Base-by-base conservation (phyloP, 2,329 filamentous ascomycete species). In the Calonectria honghensis region DNA sequence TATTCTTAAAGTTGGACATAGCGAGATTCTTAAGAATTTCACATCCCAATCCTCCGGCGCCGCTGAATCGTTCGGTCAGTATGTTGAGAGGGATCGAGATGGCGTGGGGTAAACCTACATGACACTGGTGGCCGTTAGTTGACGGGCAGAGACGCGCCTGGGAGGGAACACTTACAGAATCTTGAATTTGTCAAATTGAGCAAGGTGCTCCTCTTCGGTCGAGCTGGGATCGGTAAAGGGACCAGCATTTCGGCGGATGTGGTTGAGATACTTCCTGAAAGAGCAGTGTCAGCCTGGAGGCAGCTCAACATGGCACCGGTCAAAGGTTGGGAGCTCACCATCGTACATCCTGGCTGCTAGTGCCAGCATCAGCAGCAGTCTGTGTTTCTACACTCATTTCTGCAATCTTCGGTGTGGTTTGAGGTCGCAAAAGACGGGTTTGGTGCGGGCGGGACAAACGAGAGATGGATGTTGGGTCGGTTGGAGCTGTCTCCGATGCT, bases 11-110 rank as follows among this genome's bases (percentile, higher is more conserved):
- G 35, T 96, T 96, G 2, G 96, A 98, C 68, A 99, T 90, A 52
- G 97, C 97, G 41, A 99, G 90, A 82, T 99, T 95, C 88, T 99
- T 99, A 68, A 99, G 88, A 57, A 99, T 98, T 84, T 99, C 97
- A 81, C 97, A 99, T 78, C 97, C 97, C 74, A 99, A 86, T 14
- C 97, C 97, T 76, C 97, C 97, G 73, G 97, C 97, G 73, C 97
- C 97, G 79, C 96, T 98, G 18, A 81, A 79, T 51, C 9, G 20
- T 63, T 52, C 13, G 57, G 75, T 81, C 65, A 81, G 76, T 72
- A 75, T 57, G 31, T 7, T 29, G 52, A 63, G 39, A 64, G 75
- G 51, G 65, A 63, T 45, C 57, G 66, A 64, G 35, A 18, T 65
- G 64, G 71, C 75, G 57, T 52, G 61, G 73, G 65, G 32, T 67